Base-by-base conservation (phyloP, 768 basidiomycete species). In the Boletus subparvulus region DNA sequence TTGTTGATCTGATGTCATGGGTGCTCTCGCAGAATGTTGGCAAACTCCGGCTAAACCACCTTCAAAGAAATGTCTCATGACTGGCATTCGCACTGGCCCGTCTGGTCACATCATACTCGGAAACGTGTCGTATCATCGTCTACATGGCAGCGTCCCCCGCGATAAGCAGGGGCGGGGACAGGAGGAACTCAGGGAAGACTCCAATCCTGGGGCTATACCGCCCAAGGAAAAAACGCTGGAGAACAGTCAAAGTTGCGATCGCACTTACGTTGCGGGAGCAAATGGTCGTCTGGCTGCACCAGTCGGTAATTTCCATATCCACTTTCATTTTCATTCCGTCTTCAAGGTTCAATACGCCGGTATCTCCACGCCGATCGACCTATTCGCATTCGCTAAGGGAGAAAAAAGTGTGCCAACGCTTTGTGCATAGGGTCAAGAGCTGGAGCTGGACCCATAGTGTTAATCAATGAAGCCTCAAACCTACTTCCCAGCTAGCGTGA, bases 21-120 rank as follows among this genome's bases (percentile, higher is more conserved):
- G 58, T 35, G 33, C 1, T 0, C 39, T 45, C 5, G 37, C 24
- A 12, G 58, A 59, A 47, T 2, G 4, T 9, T 60, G 37, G 39
- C 48, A 32, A 28, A 59, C 57, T 0, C 17, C 41, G 21, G 21
- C 21, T 2, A 21, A 21, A 21, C 0, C 1, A 52, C 14, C 12
- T 35, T 14, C 35, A 13, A 11, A 32, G 10, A 2, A 13, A 12
- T 9, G 17, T 26, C 0, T 3, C 10, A 1, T 2, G 13, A 51
- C 26, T 14, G 48, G 56, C 6, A 24, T 9, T 24, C 48, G 56
- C 7, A 0, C 7, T 6, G 37, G 13, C 7, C 21, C 1, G 11
- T 26, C 50, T 16, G 8, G 1, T 24, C 40, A 0, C 32, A 21
- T 1, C 4, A 5, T 1, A 2, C 14, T 3, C 3, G 5, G 1